Evolutionary conservation across 805 yeast species (phyloP), one percentile per base, ranked within the genome.

Genomic region (Yarrowia divulgata): DNA sequence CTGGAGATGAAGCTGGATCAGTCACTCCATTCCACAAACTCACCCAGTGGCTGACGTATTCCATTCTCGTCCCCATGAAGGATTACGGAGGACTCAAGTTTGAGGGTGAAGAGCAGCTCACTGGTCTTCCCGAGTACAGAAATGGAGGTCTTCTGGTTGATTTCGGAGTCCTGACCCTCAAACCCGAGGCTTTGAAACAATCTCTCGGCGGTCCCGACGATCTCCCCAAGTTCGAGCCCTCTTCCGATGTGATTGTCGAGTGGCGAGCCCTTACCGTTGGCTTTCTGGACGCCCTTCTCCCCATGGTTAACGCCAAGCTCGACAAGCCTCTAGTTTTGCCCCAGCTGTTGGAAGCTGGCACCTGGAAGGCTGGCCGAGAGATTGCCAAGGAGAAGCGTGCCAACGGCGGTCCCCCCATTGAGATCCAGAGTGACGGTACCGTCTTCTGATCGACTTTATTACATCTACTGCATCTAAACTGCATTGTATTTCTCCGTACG

Each of bases 21-120:
- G 82, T 87, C 58, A 85, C 85, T 18, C 87, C 90, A 2, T 87
- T 87, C 76, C 90, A 87, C 73, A 87, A 88, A 70, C 79, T 88
- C 46, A 86, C 89, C 0, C 91, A 87, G 75, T 87, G 90, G 90
- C 78, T 87, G 10, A 84, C 89, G 23, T 87, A 87, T 74, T 87
- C 90, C 1, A 75, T 87, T 64, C 74, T 87, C 19, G 81, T 82
- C 14, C 90, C 90, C 8, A 77, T 88, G 57, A 80, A 79, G 64
- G 76, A 78, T 18, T 72, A 67, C 39, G 83, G 77, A 70, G 88
- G 87, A 4, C 76, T 81, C 68, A 71, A 72, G 43, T 81, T 85
- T 73, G 69, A 71, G 12, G 81, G 83, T 71, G 79, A 82, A 55
- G 72, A 75, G 8, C 77, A 79, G 68, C 84, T 84, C 79, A 85